Evolutionary conservation across 345 rosid genomes (phyloP).

Genomic region (Citrus sp.): DNA sequence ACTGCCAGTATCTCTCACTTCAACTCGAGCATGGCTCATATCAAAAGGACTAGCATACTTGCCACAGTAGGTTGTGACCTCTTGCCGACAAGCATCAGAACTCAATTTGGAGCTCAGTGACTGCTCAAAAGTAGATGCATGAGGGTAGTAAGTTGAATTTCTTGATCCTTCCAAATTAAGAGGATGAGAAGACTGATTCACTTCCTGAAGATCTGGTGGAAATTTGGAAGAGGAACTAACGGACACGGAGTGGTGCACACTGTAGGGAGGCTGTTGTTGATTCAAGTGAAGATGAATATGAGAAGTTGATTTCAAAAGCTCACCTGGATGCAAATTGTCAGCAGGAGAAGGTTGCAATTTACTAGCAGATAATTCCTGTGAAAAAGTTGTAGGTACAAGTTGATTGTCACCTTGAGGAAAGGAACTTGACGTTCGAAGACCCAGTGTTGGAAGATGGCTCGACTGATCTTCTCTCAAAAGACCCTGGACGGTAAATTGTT

Average conservation of each 20-base stretch:
- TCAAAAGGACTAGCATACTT: conserved; percentile 19
- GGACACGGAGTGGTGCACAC: conserved; percentile 18
- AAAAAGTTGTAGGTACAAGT: conserved; percentile 14
- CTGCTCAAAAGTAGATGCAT: conserved; percentile 47
- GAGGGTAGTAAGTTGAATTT: conserved; percentile 28
- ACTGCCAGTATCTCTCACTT: conserved; percentile 25
- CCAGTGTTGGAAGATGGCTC: conserved; percentile 15
- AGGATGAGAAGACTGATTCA: conserved; percentile 17
- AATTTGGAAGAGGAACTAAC: conserved; percentile 26
- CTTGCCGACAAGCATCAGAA: conserved; percentile 34
- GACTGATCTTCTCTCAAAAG: conserved; percentile 13
- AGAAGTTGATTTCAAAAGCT: conserved; percentile 31
- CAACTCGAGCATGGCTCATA: conserved; percentile 30
- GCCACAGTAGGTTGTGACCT: conserved; percentile 18
- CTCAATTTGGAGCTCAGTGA: conserved; percentile 34
- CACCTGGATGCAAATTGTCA: conserved; percentile 27
- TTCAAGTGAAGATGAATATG: conserved; percentile 33
- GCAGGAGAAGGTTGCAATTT: conserved; percentile 25
- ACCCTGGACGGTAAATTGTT: conserved; percentile 20
- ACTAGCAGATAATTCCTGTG: conserved; percentile 26
- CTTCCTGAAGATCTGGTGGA: conserved; percentile 30
- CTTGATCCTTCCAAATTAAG: conserved; percentile 32
- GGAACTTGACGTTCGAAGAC: conserved; percentile 15
- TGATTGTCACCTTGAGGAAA: conserved; percentile 19
- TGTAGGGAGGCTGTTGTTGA: conserved; percentile 27